Evolutionary conservation across 1,284 basidiomycete genomes (phyloP).

Genomic region (Tilletia setariae): DNA sequence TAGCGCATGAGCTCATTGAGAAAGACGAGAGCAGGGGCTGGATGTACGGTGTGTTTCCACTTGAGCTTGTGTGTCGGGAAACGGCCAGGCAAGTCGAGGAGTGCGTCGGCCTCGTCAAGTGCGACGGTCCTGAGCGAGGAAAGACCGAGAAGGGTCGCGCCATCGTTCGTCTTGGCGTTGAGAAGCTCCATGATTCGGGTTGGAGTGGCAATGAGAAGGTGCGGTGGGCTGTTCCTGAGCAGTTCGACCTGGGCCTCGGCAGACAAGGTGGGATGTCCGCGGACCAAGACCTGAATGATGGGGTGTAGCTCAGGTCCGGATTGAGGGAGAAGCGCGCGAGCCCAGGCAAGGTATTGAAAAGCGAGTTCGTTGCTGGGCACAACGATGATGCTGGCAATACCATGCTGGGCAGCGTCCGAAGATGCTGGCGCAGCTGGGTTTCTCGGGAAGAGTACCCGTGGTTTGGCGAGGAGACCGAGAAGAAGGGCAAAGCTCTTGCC

Average conservation of each 20-base stretch:
- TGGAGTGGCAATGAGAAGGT: conserved; percentile 49
- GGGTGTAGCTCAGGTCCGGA: conserved; percentile 33
- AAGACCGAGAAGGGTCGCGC: conserved; percentile 38
- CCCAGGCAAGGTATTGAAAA: conserved; percentile 45
- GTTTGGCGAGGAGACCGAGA: conserved; percentile 46
- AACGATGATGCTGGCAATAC: conserved; percentile 42
- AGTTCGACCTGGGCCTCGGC: conserved; percentile 31
- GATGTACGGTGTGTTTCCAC: conserved; percentile 47
- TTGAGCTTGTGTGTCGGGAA: conserved; percentile 45
- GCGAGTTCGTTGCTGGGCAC: conserved; percentile 52
- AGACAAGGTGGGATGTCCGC: conserved; percentile 27
- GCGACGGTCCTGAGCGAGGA: conserved; percentile 42
- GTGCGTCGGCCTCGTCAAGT: conserved; percentile 49
- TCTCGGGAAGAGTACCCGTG: conserved; percentile 42
- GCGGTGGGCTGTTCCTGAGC: conserved; percentile 37
- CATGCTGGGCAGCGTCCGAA: conserved; percentile 13
- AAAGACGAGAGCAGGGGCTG: conserved; percentile 40
- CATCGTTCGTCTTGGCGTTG: conserved; percentile 23
- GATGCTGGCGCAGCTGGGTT: conserved; percentile 17
- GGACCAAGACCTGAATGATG: conserved; percentile 41
- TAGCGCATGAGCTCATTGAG: conserved; percentile 43
- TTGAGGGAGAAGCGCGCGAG: conserved; percentile 35
- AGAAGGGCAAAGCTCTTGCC: conserved; percentile 51
- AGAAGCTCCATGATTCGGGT: conserved; percentile 40
- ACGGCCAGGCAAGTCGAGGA: conserved; percentile 47